Evolutionary conservation across 495 filamentous ascomycete genomes (phyloP).

Genomic region (Rhypophila decipiens): DNA sequence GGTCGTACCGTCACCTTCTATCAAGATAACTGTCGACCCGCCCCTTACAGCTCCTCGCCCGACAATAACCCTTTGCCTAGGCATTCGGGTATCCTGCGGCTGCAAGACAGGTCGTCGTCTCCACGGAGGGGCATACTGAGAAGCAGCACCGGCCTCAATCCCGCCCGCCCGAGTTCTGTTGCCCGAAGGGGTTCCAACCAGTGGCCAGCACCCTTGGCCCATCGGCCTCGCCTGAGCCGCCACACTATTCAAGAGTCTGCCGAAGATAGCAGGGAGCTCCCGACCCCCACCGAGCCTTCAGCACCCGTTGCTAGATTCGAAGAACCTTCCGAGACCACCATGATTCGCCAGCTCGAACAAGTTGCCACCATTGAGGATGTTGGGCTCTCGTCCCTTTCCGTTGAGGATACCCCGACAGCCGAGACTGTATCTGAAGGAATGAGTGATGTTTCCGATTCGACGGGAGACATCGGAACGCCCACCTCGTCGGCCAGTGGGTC

Average conservation of each 20-base stretch:
- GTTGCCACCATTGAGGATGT: not conserved
- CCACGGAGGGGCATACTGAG: not conserved
- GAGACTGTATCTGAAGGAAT: not conserved
- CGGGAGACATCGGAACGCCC: not conserved
- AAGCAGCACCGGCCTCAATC: not conserved
- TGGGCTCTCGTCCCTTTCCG: not conserved
- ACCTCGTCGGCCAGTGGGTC: not conserved
- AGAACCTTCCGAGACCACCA: not conserved
- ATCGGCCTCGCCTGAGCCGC: not conserved
- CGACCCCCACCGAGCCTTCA: not conserved
- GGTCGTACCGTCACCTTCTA: not conserved
- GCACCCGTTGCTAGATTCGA: not conserved
- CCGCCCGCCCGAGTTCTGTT: not conserved
- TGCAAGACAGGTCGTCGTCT: constrained; percentile 1
- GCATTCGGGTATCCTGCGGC: constrained; percentile 2
- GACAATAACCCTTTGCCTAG: constrained; percentile 4
- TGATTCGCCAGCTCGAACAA: not conserved
- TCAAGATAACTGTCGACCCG: not conserved
- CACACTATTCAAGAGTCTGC: not conserved
- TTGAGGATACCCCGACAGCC: not conserved
- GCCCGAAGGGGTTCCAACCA: constrained; percentile 1
- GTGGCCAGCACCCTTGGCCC: not conserved
- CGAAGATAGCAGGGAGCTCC: not conserved
- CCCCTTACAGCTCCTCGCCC: not conserved
- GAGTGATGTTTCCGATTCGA: constrained; percentile 4